These are phyloP conservation scores for Triticum turgidum DNA, from an alignment of 176 grass and related monocot genomes.

Conservation along the genomic window DNA sequence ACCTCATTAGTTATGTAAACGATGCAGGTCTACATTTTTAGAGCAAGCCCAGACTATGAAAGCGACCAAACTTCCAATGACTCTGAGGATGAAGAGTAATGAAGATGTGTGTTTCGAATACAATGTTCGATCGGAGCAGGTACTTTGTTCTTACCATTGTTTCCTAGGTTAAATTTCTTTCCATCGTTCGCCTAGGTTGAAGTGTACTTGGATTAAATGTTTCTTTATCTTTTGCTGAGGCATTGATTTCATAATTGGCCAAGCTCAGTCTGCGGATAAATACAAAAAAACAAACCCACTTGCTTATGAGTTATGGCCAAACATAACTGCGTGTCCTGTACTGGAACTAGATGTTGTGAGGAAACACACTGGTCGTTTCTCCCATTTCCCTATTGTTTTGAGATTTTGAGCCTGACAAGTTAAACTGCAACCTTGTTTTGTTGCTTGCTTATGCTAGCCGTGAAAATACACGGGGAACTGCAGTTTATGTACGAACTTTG, in stretches of 20 bases:
- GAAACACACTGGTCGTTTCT: neutral
- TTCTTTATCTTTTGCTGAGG: neutral
- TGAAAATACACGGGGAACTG: neutral
- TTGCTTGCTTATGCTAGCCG: neutral
- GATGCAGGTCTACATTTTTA: constrained; percentile 71
- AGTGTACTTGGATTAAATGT: neutral
- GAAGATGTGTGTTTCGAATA: neutral
- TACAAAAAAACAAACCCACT: neutral
- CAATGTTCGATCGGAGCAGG: constrained; percentile 6
- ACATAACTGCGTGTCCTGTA: neutral
- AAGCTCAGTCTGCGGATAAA: neutral
- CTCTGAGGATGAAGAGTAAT: neutral
- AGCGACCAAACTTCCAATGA: neutral
- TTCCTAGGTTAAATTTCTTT: neutral
- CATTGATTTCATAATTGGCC: neutral
- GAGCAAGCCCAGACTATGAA: constrained; percentile 55
- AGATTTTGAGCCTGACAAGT: neutral
- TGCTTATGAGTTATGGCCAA: neutral
- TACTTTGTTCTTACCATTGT: neutral
- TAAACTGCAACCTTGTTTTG: neutral
- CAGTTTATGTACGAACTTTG: neutral
- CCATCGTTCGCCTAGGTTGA: neutral
- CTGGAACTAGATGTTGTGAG: neutral
- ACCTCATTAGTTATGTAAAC: neutral
- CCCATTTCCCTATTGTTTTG: neutral